These are phyloP conservation scores for Blastobotrys buckinghamii DNA, from an alignment of 1,139 yeast species.

Conservation along the genomic window DNA sequence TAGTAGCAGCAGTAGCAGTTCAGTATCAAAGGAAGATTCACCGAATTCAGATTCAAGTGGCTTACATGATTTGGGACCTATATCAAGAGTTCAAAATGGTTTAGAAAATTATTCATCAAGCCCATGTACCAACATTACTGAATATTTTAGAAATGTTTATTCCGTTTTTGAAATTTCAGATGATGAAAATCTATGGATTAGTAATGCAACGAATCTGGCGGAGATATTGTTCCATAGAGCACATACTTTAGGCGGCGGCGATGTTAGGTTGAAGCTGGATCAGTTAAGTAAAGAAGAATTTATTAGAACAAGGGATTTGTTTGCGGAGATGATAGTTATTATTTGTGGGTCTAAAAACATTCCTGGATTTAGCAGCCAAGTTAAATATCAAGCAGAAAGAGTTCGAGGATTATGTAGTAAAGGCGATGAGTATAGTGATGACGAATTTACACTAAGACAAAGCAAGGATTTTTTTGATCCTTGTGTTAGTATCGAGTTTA, in stretches of 20 bases:
- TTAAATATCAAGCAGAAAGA: not conserved
- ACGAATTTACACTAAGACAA: not conserved
- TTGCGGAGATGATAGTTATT: not conserved
- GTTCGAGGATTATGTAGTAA: not conserved
- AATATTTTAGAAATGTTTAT: not conserved
- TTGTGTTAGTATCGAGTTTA: not conserved
- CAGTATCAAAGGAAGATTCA: no score
- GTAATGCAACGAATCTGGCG: not conserved
- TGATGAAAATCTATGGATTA: not conserved
- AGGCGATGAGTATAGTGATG: not conserved
- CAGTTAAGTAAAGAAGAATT: not conserved
- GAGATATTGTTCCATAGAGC: conserved; percentile 1
- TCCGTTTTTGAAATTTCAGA: not conserved
- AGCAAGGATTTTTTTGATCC: not conserved
- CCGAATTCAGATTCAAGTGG: no score
- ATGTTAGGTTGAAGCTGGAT: not conserved
- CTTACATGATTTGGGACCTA: no score
- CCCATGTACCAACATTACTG: not conserved
- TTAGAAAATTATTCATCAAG: not conserved
- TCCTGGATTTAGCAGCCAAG: not conserved
- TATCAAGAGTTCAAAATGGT: no score
- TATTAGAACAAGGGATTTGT: not conserved
- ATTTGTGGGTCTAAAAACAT: not conserved
- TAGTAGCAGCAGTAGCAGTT: no score
- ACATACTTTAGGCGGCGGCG: not conserved